Evolutionary conservation across 2,329 filamentous ascomycete species (phyloP).

Genomic region (Niveomyces coronatus): DNA sequence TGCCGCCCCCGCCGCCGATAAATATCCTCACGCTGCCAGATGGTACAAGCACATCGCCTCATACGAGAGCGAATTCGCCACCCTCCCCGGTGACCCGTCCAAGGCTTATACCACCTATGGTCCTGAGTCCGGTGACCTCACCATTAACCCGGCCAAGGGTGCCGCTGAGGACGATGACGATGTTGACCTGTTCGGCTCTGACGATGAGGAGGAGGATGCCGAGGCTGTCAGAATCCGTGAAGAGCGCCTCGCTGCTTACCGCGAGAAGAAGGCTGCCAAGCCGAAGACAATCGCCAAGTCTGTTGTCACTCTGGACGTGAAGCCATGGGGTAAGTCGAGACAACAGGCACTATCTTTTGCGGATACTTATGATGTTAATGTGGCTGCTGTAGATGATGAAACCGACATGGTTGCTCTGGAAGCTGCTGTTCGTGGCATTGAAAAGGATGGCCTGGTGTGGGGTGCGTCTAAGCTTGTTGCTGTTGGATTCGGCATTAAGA

Average conservation of each 20-base stretch:
- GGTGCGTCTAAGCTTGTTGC: conserved; percentile 81
- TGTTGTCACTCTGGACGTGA: conserved; percentile 88
- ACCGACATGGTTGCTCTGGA: conserved; percentile 82
- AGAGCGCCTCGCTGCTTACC: conserved; percentile 86
- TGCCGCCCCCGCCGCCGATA: conserved; percentile 63
- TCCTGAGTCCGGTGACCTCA: conserved; percentile 66
- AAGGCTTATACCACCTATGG: conserved; percentile 87
- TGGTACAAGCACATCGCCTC: conserved; percentile 99
- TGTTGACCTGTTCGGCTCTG: conserved; percentile 86
- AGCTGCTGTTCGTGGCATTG: conserved; percentile 67
- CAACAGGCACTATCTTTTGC: neutral
- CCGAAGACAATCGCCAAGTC: conserved; percentile 91
- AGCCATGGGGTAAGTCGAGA: conserved; percentile 83
- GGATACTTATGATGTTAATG: conserved; percentile 14
- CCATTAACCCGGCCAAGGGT: conserved; percentile 79
- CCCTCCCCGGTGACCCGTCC: conserved; percentile 81
- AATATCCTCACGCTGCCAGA: conserved; percentile 88
- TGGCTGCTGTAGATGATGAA: conserved; percentile 62
- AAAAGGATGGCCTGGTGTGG: conserved; percentile 94
- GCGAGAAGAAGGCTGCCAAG: conserved; percentile 94
- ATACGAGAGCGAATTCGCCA: conserved; percentile 86
- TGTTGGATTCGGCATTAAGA: conserved; percentile 96
- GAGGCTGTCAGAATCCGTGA: conserved; percentile 78
- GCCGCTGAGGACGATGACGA: conserved; percentile 72
- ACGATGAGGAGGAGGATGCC: conserved; percentile 88